Conservation (phyloP, 495 filamentous ascomycete species). For the Xeromyces bisporus region DNA sequence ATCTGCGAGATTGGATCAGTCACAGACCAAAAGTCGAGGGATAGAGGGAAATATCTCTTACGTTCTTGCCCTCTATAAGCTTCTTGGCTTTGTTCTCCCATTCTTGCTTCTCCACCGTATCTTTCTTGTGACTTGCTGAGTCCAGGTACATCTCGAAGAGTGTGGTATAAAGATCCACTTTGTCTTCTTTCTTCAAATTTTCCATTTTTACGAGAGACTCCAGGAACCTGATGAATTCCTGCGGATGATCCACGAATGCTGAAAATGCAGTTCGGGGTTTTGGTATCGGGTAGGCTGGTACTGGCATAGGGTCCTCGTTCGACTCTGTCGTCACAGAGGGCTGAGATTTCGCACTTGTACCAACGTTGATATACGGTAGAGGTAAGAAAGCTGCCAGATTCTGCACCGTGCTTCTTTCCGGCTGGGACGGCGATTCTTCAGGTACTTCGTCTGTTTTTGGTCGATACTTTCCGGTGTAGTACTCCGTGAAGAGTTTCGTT, state of each 20-base stretch:
- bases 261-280: conserved; percentile 87
- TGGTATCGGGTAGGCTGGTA: conserved; percentile 33
- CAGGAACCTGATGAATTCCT: conserved; percentile 78
- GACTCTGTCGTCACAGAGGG: conserved; percentile 11
- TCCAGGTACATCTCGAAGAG: conserved; percentile 97
- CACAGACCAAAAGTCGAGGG: conserved; percentile 4
- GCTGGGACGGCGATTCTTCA: conserved; percentile 30
- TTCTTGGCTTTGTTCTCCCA: conserved; percentile 86
- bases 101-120: conserved; percentile 44
- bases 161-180: conserved; percentile 79
- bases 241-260: conserved; percentile 84
- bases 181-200: conserved; percentile 49
- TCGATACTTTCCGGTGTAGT: conserved; percentile 73
- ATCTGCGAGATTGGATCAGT: conserved; percentile 27
- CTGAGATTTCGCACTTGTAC: conserved; percentile 26
- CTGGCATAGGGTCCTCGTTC: conserved; percentile 12
- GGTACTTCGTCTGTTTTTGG: conserved; percentile 50
- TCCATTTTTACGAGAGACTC: conserved; percentile 64
- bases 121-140: conserved; percentile 58
- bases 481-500: conserved; percentile 76
- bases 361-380: conserved; percentile 64
- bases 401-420: conserved; percentile 55
- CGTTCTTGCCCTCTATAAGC: conserved; percentile 58
- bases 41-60: conserved; percentile 13
- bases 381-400: conserved; percentile 72